A percentile compares a stretch with the other conserved stretches of the same genome.
Evolutionary conservation across 345 rosid genomes (phyloP).

Genomic region (Citropsis articulata): DNA sequence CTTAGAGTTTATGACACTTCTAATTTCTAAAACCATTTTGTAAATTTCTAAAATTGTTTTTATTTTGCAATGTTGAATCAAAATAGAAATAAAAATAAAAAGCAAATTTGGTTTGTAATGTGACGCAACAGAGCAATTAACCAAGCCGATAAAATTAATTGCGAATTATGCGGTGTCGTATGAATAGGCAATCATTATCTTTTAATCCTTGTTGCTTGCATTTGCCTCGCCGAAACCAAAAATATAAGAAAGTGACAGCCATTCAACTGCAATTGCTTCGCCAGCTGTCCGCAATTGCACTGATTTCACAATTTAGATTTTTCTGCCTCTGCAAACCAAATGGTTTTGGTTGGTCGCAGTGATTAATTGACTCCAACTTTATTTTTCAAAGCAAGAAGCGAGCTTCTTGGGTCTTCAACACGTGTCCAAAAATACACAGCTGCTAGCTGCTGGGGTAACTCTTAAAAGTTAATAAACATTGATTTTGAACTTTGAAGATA

Average conservation of each 20-base stretch:
- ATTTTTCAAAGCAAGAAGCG: neutral
- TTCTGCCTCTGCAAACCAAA: neutral
- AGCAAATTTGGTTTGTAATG: no score
- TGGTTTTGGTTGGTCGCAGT: neutral
- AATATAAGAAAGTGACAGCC: slow-evolving; percentile 7
- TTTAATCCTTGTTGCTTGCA: neutral
- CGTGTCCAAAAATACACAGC: neutral
- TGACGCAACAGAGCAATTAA: neutral
- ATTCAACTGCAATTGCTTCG: neutral
- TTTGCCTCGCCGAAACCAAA: neutral
- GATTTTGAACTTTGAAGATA: neutral
- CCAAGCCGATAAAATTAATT: neutral
- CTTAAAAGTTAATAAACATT: neutral
- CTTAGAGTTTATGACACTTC: neutral
- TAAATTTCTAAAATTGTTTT: no score
- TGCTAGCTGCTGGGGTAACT: neutral
- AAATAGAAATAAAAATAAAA: no score
- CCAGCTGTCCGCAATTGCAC: slow-evolving; percentile 4
- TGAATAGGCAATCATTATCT: neutral
- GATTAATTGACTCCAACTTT: neutral
- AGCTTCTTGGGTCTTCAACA: slow-evolving; percentile 13
- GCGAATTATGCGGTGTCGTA: neutral
- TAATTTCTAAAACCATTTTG: no score
- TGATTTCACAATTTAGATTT: neutral
- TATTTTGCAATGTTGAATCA: no score